Percentiles rank a stretch among this genome's conserved stretches.
Evolutionary conservation across 140 eudicot genomes (phyloP).

Genomic region (Erigeron philadelphicus): DNA sequence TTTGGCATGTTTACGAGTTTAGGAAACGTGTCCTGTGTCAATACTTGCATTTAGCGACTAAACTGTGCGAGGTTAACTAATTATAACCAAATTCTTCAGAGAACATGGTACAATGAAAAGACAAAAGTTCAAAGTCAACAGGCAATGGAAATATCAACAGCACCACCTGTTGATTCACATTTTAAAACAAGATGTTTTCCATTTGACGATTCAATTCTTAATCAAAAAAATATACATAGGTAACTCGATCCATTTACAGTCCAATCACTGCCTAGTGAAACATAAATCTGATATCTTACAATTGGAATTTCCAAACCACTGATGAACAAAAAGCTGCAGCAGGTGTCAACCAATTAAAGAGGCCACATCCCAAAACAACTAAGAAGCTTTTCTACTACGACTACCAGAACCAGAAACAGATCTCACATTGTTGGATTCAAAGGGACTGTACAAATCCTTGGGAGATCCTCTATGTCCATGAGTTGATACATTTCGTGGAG

Average conservation of each 20-base stretch:
- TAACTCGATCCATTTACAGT: conserved; percentile 30
- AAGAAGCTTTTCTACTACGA: conserved; percentile 62
- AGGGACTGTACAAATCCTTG: conserved; percentile 55
- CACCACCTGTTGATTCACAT: not conserved
- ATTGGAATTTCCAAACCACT: conserved; percentile 20
- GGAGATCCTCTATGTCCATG: conserved; percentile 54
- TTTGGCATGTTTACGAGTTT: not conserved
- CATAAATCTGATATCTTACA: conserved; percentile 37
- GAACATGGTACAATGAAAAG: not conserved
- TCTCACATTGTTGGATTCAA: conserved; percentile 41
- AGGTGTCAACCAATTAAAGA: not conserved
- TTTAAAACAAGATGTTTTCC: not conserved
- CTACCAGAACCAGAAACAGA: conserved; percentile 51
- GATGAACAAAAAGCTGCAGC: conserved; percentile 23
- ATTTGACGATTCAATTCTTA: conserved; percentile 18
- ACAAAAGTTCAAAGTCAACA: no score
- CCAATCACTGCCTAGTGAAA: conserved; percentile 31
- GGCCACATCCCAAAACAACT: conserved; percentile 13
- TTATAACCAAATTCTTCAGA: not conserved
- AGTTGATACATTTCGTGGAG: conserved; percentile 50
- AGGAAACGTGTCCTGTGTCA: not conserved
- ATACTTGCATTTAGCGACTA: no score
- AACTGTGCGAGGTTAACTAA: no score
- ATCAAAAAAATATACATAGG: conserved; percentile 33
- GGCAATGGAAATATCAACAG: not conserved